phyloP scores from a whole-genome alignment of 768 basidiomycete species.

The Termitomyces titanicus region DNA sequence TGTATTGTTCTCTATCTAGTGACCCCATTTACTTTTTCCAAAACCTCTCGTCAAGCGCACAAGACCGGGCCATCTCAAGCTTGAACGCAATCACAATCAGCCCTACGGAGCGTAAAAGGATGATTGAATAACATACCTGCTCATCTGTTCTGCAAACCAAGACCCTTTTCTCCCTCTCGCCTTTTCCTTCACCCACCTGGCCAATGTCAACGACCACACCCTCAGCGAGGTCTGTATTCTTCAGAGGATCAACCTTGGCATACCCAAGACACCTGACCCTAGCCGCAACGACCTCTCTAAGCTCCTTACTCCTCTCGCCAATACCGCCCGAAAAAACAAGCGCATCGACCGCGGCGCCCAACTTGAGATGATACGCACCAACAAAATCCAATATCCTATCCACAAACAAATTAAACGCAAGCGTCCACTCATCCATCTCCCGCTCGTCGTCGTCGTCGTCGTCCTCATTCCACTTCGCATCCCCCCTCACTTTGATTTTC shows the following conservation, averaged over 20 bases:
- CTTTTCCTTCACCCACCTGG: slow-evolving; percentile 16
- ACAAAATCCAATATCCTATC: slow-evolving; percentile 73
- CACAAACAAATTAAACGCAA: slow-evolving; percentile 78
- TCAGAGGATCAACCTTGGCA: slow-evolving; percentile 39
- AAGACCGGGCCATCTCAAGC: slow-evolving; percentile 41
- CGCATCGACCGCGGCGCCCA: slow-evolving; percentile 66
- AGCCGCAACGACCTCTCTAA: slow-evolving; percentile 56
- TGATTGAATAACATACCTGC: slow-evolving; percentile 35
- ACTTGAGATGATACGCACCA: slow-evolving; percentile 73
- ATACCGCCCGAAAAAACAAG: slow-evolving; percentile 88
- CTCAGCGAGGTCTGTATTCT: slow-evolving; percentile 39
- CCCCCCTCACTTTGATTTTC: slow-evolving; percentile 11
- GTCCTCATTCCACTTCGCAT: neutral
- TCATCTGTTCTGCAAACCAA: slow-evolving; percentile 69
- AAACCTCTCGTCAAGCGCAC: slow-evolving; percentile 25
- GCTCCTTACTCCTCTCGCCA: slow-evolving; percentile 66
- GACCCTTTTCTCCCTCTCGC: slow-evolving; percentile 27
- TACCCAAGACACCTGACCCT: slow-evolving; percentile 63
- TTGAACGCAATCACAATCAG: slow-evolving; percentile 8
- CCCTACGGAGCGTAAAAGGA: neutral
- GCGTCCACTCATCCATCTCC: slow-evolving; percentile 24
- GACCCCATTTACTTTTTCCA: slow-evolving; percentile 14
- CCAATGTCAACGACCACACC: slow-evolving; percentile 49
- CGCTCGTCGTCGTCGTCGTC: neutral
- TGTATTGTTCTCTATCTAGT: too few relatives aligned